phyloP scores from a whole-genome alignment of 495 filamentous ascomycete genomes.

The Annulohypoxylon moriforme region DNA sequence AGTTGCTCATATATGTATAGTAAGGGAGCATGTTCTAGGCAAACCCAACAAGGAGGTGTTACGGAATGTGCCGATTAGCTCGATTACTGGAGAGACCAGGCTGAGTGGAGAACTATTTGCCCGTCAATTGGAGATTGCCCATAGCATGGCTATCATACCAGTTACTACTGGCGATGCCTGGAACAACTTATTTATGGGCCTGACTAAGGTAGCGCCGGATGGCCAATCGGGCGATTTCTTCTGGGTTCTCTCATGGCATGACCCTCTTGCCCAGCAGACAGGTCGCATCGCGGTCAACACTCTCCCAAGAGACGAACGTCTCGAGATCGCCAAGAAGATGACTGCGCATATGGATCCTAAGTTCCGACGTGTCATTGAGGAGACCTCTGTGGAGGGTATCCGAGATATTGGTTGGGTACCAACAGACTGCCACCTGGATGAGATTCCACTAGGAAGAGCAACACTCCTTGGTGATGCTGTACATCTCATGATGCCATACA shows the following conservation, averaged over 20 bases:
- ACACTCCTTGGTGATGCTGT: constrained; percentile 63
- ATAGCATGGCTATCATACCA: constrained; percentile 43
- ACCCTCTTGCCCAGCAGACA: constrained; percentile 36
- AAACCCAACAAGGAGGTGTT: constrained; percentile 39
- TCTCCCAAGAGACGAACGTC: constrained; percentile 25
- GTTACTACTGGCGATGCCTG: constrained; percentile 32
- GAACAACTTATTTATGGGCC: constrained; percentile 41
- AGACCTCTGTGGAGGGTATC: constrained; percentile 31
- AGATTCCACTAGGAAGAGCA: constrained; percentile 51
- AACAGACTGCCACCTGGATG: constrained; percentile 42
- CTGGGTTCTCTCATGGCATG: constrained; percentile 43
- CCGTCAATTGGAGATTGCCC: constrained; percentile 46
- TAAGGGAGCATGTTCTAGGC: constrained; percentile 52
- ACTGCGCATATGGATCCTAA: constrained; percentile 36
- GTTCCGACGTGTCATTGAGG: constrained; percentile 38
- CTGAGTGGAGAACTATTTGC: constrained; percentile 39
- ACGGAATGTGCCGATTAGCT: constrained; percentile 38
- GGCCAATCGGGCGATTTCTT: constrained; percentile 44
- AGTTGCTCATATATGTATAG: constrained; percentile 18
- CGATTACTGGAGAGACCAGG: constrained; percentile 44
- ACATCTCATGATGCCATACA: constrained; percentile 68
- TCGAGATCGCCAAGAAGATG: constrained; percentile 40
- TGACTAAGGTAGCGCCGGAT: constrained; percentile 37
- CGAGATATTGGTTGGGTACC: constrained; percentile 38
- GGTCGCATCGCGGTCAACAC: constrained; percentile 27